These are phyloP conservation scores for Rhazya stricta DNA, from an alignment of 257 asterid species.

Conservation along the genomic window DNA sequence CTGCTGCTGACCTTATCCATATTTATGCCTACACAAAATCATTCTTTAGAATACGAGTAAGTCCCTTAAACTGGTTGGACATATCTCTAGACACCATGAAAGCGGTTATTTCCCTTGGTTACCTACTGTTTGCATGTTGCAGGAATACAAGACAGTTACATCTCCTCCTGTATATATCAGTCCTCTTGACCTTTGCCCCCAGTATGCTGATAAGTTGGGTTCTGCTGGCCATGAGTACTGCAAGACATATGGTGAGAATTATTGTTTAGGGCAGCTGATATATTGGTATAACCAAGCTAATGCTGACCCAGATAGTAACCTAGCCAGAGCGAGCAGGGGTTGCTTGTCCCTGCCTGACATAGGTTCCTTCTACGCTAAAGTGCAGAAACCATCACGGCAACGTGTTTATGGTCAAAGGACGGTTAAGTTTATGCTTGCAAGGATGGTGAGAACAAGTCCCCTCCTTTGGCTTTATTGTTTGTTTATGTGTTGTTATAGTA, in stretches of 20 bases:
- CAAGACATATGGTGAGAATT: slow-evolving; percentile 81
- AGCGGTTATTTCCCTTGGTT: neutral
- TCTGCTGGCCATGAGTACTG: slow-evolving; percentile 75
- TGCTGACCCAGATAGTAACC: slow-evolving; percentile 72
- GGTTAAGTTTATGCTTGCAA: slow-evolving; percentile 75
- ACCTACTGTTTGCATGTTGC: slow-evolving; percentile 23
- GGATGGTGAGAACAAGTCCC: slow-evolving; percentile 53
- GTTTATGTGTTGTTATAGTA: too few relatives aligned
- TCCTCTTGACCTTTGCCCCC: slow-evolving; percentile 93
- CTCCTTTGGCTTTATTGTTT: neutral
- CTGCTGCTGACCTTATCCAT: slow-evolving; percentile 98
- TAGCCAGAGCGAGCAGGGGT: slow-evolving; percentile 83
- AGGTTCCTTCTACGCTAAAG: slow-evolving; percentile 89
- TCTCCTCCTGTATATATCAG: slow-evolving; percentile 90
- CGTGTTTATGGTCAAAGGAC: slow-evolving; percentile 93
- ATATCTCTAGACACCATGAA: neutral
- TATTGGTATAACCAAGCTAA: slow-evolving; percentile 80
- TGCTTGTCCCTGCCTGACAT: slow-evolving; percentile 89
- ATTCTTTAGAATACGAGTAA: slow-evolving; percentile 68
- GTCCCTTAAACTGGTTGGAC: slow-evolving; percentile 19
- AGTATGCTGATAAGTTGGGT: slow-evolving; percentile 79
- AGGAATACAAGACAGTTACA: slow-evolving; percentile 80
- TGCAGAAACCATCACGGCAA: slow-evolving; percentile 89
- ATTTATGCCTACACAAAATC: slow-evolving; percentile 81
- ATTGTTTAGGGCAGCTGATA: slow-evolving; percentile 90